Percentiles rank a stretch among this genome's conserved stretches.
Evolutionary conservation across 441 rosid species (phyloP).

Genomic region (Pelargonium australe): DNA sequence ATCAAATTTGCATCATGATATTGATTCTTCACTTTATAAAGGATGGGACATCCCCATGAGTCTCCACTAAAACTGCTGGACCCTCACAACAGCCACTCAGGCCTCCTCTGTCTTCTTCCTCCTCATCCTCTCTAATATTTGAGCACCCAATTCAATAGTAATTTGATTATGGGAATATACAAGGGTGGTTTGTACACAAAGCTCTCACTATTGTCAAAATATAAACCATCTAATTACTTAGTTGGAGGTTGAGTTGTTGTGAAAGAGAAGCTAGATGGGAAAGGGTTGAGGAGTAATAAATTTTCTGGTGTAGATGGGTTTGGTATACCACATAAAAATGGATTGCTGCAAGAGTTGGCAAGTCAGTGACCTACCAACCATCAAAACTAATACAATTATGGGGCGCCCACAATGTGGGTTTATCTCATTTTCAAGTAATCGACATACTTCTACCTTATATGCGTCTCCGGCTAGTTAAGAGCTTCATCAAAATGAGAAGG

Average conservation of each 20-base stretch:
- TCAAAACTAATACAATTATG: not conserved
- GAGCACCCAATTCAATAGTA: not conserved
- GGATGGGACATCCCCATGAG: constrained; percentile 44
- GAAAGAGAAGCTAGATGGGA: no score
- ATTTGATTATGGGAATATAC: no score
- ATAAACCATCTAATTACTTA: no score
- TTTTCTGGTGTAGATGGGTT: not conserved
- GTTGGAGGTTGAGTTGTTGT: no score
- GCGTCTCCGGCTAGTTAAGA: not conserved
- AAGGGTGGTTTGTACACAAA: no score
- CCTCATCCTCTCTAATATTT: not conserved
- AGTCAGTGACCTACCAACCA: constrained; percentile 22
- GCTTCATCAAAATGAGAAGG: no score
- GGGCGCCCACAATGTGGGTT: constrained; percentile 15
- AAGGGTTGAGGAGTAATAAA: not conserved
- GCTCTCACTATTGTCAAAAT: no score
- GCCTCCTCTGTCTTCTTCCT: constrained; percentile 26
- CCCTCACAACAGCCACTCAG: constrained; percentile 29
- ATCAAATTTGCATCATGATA: constrained; percentile 31
- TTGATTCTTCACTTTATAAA: constrained; percentile 27
- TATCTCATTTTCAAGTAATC: constrained; percentile 16
- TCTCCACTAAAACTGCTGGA: constrained; percentile 38
- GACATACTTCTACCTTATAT: constrained; percentile 15
- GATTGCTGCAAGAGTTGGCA: constrained; percentile 13
- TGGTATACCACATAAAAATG: constrained; percentile 5